phyloP scores from a whole-genome alignment of 805 yeast species.

The Metschnikowia gelsemii region DNA sequence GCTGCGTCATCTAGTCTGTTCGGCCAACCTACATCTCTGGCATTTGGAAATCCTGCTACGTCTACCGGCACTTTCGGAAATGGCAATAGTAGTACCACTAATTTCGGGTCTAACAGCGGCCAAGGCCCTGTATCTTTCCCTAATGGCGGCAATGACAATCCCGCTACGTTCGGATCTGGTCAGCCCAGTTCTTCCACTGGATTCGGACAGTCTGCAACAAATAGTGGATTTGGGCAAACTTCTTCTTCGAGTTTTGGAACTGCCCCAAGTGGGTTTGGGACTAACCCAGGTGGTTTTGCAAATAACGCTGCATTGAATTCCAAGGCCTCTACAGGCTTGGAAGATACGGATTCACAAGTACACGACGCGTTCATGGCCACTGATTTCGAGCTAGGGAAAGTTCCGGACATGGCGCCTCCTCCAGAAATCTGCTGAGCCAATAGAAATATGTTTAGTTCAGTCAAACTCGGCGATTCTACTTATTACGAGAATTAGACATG shows the following conservation, averaged over 20 bases:
- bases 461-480: too few relatives aligned
- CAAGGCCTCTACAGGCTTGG: conserved; percentile 11
- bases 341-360: conserved; percentile 45
- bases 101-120: background rate
- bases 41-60: conserved; percentile 7
- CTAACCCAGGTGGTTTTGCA: background rate
- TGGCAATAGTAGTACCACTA: background rate
- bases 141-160: background rate
- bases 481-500: too few relatives aligned
- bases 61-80: conserved; percentile 18
- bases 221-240: conserved; percentile 5
- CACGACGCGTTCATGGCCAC: conserved; percentile 47
- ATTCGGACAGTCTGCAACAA: conserved; percentile 3
- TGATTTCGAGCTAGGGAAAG: conserved; percentile 54
- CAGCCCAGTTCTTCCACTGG: background rate
- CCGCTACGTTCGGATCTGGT: conserved; percentile 1
- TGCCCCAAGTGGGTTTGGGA: background rate
- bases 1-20: background rate
- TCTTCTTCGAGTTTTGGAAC: conserved; percentile 4
- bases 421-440: conserved; percentile 24
- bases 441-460: too few relatives aligned
- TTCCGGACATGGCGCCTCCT: conserved; percentile 78
- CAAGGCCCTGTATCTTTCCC: background rate
- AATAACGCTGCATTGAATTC: background rate
- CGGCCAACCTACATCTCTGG: conserved; percentile 2